Evolutionary conservation across 805 yeast genomes (phyloP).

Genomic region (Teunomyces stri): DNA sequence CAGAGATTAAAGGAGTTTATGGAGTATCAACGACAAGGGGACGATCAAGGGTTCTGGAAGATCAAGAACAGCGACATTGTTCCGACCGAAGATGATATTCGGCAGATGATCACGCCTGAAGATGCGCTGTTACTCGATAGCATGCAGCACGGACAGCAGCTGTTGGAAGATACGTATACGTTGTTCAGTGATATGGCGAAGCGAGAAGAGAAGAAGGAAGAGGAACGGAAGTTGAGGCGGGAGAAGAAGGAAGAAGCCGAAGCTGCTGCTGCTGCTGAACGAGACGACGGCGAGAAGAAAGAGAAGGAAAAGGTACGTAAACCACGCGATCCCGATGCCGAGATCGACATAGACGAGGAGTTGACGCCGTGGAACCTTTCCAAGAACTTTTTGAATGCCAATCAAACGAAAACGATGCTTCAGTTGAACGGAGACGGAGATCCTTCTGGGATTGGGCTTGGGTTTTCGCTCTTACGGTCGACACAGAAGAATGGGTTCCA

Average conservation of each 20-base stretch:
- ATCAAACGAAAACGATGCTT: constrained; percentile 95
- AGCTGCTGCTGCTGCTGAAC: constrained; percentile 14
- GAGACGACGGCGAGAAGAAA: constrained; percentile 17
- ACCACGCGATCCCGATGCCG: constrained; percentile 31
- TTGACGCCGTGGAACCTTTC: constrained; percentile 94
- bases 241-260: constrained; percentile 22
- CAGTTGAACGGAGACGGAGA: constrained; percentile 95
- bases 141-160: constrained; percentile 92
- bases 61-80: constrained; percentile 58
- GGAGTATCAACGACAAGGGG: constrained; percentile 94
- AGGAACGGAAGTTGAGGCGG: constrained; percentile 39
- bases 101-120: constrained; percentile 88
- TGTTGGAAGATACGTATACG: constrained; percentile 74
- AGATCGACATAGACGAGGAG: constrained; percentile 74
- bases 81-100: constrained; percentile 72
- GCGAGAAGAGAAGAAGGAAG: constrained; percentile 27
- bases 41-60: constrained; percentile 95
- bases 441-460: constrained; percentile 88
- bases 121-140: constrained; percentile 83
- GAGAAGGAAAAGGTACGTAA: constrained; percentile 25
- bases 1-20: constrained; percentile 94
- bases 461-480: constrained; percentile 81
- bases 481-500: constrained; percentile 93
- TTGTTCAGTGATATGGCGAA: constrained; percentile 39
- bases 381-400: constrained; percentile 85